phyloP scores from a whole-genome alignment of 2,329 filamentous ascomycete genomes.

The Ophiocordyceps australis region DNA sequence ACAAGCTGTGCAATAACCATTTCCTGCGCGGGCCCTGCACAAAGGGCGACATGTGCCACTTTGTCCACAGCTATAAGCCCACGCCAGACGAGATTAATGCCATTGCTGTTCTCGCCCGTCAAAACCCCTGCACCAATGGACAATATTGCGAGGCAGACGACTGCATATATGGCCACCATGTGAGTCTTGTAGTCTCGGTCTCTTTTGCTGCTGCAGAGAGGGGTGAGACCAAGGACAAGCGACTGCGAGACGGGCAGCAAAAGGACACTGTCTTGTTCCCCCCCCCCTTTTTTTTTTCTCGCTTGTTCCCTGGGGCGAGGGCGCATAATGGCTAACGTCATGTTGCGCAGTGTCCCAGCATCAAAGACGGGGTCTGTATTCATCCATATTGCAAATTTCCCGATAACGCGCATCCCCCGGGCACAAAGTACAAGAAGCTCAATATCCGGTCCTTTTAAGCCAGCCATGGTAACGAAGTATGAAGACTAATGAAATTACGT shows the following conservation, averaged over 20 bases:
- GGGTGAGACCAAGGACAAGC: too few species aligned
- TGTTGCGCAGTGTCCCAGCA: slow-evolving; percentile 28
- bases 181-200: slow-evolving; percentile 19
- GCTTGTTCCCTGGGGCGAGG: too few species aligned
- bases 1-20: slow-evolving; percentile 45
- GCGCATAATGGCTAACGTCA: neutral
- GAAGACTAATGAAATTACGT: too few species aligned
- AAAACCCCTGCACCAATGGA: slow-evolving; percentile 37
- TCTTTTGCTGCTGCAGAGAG: too few species aligned
- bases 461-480: too few species aligned
- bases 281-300: neutral
- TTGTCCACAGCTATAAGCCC: slow-evolving; percentile 36
- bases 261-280: neutral
- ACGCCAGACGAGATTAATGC: slow-evolving; percentile 35
- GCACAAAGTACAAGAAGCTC: slow-evolving; percentile 28
- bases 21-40: slow-evolving; percentile 38
- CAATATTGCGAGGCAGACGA: slow-evolving; percentile 38
- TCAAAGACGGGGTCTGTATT: slow-evolving; percentile 28
- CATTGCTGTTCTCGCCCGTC: slow-evolving; percentile 33
- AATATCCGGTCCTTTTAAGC: too few species aligned
- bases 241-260: too few species aligned
- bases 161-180: slow-evolving; percentile 47
- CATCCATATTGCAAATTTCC: slow-evolving; percentile 38
- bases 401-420: slow-evolving; percentile 33
- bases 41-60: slow-evolving; percentile 34